A percentile compares a stretch with the other conserved stretches of the same genome.
Evolutionary conservation across 2,329 filamentous ascomycete genomes (phyloP).

Genomic region (Neonectria neomacrospora): DNA sequence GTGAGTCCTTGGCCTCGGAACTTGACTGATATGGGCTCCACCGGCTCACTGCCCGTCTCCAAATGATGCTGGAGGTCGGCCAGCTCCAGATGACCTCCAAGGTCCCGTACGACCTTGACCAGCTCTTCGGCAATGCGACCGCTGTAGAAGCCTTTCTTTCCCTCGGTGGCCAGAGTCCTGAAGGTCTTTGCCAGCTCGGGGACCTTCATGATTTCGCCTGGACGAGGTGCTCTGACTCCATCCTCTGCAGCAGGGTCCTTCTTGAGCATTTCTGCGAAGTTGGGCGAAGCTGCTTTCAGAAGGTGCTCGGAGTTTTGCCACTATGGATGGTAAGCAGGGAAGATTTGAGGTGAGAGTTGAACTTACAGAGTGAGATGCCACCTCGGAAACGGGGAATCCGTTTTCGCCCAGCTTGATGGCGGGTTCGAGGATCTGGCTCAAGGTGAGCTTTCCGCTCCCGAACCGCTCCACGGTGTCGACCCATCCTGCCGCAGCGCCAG

Average conservation of each 20-base stretch:
- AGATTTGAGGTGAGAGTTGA: fast-evolving
- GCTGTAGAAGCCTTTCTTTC: slow-evolving; percentile 91
- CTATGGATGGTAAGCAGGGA: slow-evolving; percentile 55
- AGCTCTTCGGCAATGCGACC: slow-evolving; percentile 85
- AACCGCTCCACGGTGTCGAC: slow-evolving; percentile 88
- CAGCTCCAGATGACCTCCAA: slow-evolving; percentile 81
- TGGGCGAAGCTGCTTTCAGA: slow-evolving; percentile 81
- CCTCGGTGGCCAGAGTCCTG: slow-evolving; percentile 78
- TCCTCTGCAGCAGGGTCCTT: slow-evolving; percentile 73
- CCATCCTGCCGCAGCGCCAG: slow-evolving; percentile 94
- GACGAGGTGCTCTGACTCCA: slow-evolving; percentile 77
- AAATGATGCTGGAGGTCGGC: slow-evolving; percentile 85
- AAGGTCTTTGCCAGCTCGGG: slow-evolving; percentile 85
- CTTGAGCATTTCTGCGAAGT: slow-evolving; percentile 89
- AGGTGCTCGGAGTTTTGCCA: slow-evolving; percentile 75
- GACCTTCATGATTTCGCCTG: slow-evolving; percentile 92
- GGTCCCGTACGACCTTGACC: slow-evolving; percentile 78
- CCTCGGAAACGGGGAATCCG: slow-evolving; percentile 89
- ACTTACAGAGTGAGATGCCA: slow-evolving; percentile 75
- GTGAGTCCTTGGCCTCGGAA: slow-evolving; percentile 72
- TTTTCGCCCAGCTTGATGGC: slow-evolving; percentile 88
- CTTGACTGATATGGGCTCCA: slow-evolving; percentile 84
- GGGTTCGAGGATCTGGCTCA: slow-evolving; percentile 82
- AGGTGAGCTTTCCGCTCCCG: slow-evolving; percentile 83
- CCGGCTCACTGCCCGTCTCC: slow-evolving; percentile 74